Conservation (phyloP, 1,139 yeast genomes). For the Pichia sp. region DNA sequence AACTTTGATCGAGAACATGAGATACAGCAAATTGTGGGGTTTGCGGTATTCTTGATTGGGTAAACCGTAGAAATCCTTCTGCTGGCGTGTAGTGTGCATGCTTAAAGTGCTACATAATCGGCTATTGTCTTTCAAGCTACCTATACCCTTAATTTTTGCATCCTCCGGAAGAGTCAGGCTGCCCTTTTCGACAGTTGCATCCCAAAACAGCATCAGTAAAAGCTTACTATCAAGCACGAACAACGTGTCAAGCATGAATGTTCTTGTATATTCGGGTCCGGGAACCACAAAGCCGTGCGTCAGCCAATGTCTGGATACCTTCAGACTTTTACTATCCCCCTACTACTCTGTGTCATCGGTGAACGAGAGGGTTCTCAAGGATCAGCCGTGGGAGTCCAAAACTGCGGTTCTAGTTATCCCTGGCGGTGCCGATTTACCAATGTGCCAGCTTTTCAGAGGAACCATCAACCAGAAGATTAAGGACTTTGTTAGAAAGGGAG, state of each 20-base stretch:
- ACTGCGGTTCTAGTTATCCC: constrained; percentile 83
- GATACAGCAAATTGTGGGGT: background rate
- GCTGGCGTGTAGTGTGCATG: no score
- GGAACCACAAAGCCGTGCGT: constrained; percentile 89
- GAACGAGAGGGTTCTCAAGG: constrained; percentile 53
- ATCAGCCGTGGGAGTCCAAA: constrained; percentile 86
- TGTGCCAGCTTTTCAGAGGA: constrained; percentile 66
- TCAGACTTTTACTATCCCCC: constrained; percentile 75
- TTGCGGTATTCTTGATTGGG: no score
- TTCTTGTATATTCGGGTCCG: constrained; percentile 69
- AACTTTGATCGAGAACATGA: background rate
- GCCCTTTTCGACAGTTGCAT: background rate
- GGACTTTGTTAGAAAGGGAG: constrained; percentile 73
- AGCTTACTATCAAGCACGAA: background rate
- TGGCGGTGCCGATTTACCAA: constrained; percentile 93
- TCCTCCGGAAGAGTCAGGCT: background rate
- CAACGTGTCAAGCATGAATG: constrained; percentile 52
- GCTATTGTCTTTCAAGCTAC: no score
- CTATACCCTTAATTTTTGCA: no score
- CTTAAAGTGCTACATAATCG: no score
- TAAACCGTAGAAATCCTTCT: no score
- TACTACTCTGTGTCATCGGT: constrained; percentile 81
- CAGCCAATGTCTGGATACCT: constrained; percentile 73
- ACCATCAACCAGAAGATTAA: constrained; percentile 56
- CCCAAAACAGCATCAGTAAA: background rate